phyloP scores from a whole-genome alignment of 495 filamentous ascomycete genomes.

The Neurospora sp. region DNA sequence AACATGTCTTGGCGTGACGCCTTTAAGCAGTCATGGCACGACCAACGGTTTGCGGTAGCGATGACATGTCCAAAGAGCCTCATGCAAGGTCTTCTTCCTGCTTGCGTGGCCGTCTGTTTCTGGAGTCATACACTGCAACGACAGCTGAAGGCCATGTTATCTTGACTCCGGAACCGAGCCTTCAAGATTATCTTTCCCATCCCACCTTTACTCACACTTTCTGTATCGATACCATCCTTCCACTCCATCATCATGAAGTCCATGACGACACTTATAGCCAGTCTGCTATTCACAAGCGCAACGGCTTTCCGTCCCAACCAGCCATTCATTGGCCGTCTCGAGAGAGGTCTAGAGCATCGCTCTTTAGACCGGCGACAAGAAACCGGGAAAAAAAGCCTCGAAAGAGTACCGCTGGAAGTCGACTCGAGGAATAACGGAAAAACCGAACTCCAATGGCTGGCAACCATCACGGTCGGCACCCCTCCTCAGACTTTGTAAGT shows the following conservation, averaged over 20 bases:
- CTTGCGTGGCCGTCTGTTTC: too few relatives aligned
- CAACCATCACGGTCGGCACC: conserved; percentile 14
- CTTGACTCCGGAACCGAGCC: too few relatives aligned
- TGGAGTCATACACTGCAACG: too few relatives aligned
- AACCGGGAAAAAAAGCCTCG: neutral
- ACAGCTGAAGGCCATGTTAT: too few relatives aligned
- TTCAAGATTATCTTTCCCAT: neutral
- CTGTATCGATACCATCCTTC: neutral
- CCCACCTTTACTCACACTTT: neutral
- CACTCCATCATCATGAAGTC: neutral
- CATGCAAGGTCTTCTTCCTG: too few relatives aligned
- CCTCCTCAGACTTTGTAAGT: conserved; percentile 18
- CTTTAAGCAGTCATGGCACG: neutral
- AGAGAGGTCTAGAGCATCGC: neutral
- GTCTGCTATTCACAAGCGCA: neutral
- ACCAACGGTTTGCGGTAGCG: neutral
- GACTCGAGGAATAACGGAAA: neutral
- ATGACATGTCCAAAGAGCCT: neutral
- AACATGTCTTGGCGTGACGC: neutral
- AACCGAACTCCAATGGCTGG: conserved; percentile 15
- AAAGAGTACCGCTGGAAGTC: neutral
- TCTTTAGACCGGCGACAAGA: neutral
- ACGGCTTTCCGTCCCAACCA: neutral
- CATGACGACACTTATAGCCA: neutral
- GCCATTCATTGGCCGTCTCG: neutral